These are phyloP conservation scores for Cytospora leucostoma DNA, from an alignment of 2,329 filamentous ascomycete genomes.

Conservation along the genomic window DNA sequence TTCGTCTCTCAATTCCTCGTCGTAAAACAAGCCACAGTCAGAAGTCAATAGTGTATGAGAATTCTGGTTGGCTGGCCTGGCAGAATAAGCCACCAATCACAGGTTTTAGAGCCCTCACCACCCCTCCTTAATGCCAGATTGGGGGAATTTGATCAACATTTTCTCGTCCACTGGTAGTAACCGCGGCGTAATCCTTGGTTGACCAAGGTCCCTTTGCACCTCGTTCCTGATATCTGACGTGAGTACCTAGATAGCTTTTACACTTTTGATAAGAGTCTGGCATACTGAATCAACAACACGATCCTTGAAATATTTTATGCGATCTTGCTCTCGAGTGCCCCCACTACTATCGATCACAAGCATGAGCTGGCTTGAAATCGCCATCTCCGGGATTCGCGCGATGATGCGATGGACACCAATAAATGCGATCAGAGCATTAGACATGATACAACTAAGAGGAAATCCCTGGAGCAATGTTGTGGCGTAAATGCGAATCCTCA, in stretches of 20 bases:
- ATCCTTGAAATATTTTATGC: not conserved
- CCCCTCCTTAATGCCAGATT: conserved; percentile 26
- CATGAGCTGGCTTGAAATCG: conserved; percentile 3
- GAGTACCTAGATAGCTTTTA: not conserved
- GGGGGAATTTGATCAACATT: conserved; percentile 17
- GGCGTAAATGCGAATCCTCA: not conserved
- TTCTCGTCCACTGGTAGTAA: not conserved
- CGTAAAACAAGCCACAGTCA: conserved; percentile 5
- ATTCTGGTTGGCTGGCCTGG: conserved; percentile 19
- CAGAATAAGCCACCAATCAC: conserved; percentile 22
- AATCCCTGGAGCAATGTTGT: not conserved
- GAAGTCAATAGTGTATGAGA: not conserved
- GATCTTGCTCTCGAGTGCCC: conserved; percentile 4
- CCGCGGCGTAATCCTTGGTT: not conserved
- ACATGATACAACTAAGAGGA: not conserved
- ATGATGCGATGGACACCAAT: not conserved
- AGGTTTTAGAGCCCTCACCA: conserved; percentile 14
- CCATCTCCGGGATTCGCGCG: conserved; percentile 4
- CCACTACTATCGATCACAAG: conserved; percentile 1
- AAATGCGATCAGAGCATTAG: not conserved
- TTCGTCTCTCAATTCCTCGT: conserved; percentile 1
- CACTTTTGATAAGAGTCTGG: conserved; percentile 4
- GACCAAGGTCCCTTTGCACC: not conserved
- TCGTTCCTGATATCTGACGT: too few relatives aligned
- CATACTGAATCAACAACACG: conserved; percentile 1